These are phyloP conservation scores for Hericium coralloides DNA, from an alignment of 768 basidiomycete genomes.

Conservation along the genomic window DNA sequence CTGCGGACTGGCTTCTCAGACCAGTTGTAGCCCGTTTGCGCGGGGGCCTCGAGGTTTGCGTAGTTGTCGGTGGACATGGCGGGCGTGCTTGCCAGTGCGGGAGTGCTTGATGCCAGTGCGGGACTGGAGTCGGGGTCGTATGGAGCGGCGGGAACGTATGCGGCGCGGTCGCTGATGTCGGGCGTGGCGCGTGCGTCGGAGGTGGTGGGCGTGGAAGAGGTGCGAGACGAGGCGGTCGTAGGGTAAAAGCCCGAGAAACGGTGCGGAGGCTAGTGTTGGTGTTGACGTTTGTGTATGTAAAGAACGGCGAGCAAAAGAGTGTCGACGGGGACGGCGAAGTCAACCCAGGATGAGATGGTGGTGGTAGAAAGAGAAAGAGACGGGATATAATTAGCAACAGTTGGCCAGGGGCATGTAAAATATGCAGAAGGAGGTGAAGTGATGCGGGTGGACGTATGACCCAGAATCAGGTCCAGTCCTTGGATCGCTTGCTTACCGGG, in stretches of 20 bases:
- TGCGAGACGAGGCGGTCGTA: not conserved
- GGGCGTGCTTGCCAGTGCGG: not conserved
- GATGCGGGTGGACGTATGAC: too few relatives aligned
- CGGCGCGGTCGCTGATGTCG: constrained; percentile 3
- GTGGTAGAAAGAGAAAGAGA: not conserved
- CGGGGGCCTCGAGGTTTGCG: not conserved
- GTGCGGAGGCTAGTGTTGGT: not conserved
- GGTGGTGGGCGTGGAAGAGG: not conserved
- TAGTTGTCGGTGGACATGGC: not conserved
- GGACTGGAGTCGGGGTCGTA: not conserved
- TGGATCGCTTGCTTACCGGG: constrained; percentile 1
- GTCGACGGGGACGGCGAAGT: not conserved
- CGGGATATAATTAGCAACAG: not conserved
- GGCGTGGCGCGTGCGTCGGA: not conserved
- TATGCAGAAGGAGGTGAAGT: too few relatives aligned
- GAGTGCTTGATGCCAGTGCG: not conserved
- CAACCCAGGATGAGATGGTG: not conserved
- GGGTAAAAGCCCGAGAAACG: not conserved
- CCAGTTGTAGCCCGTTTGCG: not conserved
- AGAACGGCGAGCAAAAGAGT: not conserved
- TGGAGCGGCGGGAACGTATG: not conserved
- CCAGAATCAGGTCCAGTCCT: too few relatives aligned
- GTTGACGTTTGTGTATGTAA: too few relatives aligned
- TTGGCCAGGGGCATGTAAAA: not conserved
- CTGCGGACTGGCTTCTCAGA: constrained; percentile 2